A percentile compares a stretch with the other conserved stretches of the same genome.
These are phyloP conservation scores for Zasmidium angulare DNA, from an alignment of 2,329 filamentous ascomycete genomes.

Conservation along the genomic window DNA sequence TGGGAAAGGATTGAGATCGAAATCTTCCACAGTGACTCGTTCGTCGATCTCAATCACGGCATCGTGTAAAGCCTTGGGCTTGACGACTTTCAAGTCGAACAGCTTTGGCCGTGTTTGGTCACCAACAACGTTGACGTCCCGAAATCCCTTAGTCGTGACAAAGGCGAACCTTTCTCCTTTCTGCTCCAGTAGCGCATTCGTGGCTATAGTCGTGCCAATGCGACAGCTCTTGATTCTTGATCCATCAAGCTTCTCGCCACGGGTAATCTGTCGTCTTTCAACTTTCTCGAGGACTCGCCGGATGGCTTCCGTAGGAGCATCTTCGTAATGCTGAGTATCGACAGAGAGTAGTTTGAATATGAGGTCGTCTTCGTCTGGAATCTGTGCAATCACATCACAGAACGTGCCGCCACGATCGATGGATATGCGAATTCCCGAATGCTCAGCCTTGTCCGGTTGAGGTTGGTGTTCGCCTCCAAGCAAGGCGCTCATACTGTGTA, in stretches of 20 bases:
- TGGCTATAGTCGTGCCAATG: conserved; percentile 75
- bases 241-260: conserved; percentile 19
- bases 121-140: conserved; percentile 79
- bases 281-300: conserved; percentile 31
- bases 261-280: conserved; percentile 15
- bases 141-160: conserved; percentile 80
- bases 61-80: conserved; percentile 80
- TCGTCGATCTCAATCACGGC: conserved; percentile 83
- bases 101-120: conserved; percentile 86
- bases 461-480: not conserved
- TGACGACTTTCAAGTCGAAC: conserved; percentile 80
- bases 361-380: conserved; percentile 26
- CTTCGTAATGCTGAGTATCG: conserved; percentile 32
- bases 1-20: conserved; percentile 56
- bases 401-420: conserved; percentile 32
- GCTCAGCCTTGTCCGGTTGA: not conserved
- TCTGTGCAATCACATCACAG: conserved; percentile 26
- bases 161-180: conserved; percentile 85
- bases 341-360: conserved; percentile 34
- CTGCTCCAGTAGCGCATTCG: conserved; percentile 81
- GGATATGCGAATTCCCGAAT: conserved; percentile 1
- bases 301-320: conserved; percentile 37
- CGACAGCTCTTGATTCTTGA: conserved; percentile 21
- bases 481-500: not conserved
- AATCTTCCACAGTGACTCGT: conserved; percentile 83